phyloP scores from a whole-genome alignment of 768 basidiomycete species.

The Royoungia palumana region DNA sequence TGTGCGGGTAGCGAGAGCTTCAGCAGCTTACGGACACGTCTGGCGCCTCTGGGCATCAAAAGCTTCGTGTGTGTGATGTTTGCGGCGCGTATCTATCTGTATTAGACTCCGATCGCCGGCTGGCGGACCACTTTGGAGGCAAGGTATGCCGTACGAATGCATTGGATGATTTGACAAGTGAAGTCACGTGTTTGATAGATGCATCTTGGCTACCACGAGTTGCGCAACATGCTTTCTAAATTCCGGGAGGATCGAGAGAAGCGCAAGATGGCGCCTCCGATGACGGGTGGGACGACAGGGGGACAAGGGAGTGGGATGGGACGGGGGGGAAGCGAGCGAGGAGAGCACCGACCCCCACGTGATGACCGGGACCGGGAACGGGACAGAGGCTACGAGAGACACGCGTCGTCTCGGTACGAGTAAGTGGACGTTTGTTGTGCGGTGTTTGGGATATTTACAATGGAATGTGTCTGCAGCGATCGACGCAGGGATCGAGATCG shows the following conservation, averaged over 20 bases:
- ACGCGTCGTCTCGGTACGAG: slow-evolving; percentile 71
- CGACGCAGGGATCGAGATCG: slow-evolving; percentile 71
- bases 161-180: slow-evolving; percentile 22
- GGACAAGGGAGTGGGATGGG: slow-evolving; percentile 37
- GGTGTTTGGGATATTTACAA: slow-evolving; percentile 11
- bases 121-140: slow-evolving; percentile 99
- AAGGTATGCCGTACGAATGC: slow-evolving; percentile 60
- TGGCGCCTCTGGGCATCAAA: slow-evolving; percentile 99
- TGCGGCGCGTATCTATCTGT: slow-evolving; percentile 99
- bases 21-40: slow-evolving; percentile 97
- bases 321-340: slow-evolving; percentile 42
- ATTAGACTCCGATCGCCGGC: slow-evolving; percentile 94
- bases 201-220: slow-evolving; percentile 98
- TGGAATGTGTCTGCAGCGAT: slow-evolving; percentile 42
- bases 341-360: slow-evolving; percentile 57
- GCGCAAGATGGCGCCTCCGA: slow-evolving; percentile 58
- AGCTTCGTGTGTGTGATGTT: slow-evolving; percentile 98
- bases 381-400: slow-evolving; percentile 66
- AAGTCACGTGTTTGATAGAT: slow-evolving; percentile 58
- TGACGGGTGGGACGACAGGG: slow-evolving; percentile 35
- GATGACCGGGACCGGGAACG: slow-evolving; percentile 67
- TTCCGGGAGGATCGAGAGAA: slow-evolving; percentile 91
- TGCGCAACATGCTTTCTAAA: slow-evolving; percentile 88
- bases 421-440: slow-evolving; percentile 39
- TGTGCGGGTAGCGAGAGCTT: slow-evolving; percentile 67